phyloP scores from a whole-genome alignment of 352 stramenopile genomes.

The Globisporangium iwayamae region DNA sequence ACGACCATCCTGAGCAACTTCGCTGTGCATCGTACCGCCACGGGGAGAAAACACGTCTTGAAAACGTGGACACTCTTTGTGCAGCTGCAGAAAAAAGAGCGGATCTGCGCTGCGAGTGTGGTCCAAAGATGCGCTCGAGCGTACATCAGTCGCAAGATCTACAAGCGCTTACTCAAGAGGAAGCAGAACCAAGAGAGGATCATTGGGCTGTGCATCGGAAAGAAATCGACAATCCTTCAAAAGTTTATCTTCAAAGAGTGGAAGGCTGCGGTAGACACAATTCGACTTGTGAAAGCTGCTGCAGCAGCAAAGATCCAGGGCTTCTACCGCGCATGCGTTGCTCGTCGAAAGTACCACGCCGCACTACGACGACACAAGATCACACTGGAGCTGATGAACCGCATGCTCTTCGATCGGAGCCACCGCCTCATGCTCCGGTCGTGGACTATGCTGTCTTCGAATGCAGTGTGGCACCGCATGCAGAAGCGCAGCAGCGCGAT shows the following conservation, averaged over 20 bases:
- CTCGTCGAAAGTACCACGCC: slow-evolving; percentile 31
- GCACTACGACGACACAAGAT: slow-evolving; percentile 42
- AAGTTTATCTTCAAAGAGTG: slow-evolving; percentile 19
- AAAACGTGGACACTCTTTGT: slow-evolving; percentile 38
- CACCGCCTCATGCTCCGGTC: slow-evolving; percentile 22
- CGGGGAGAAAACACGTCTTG: slow-evolving; percentile 27
- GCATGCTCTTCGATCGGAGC: slow-evolving; percentile 34
- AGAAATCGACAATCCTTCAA: slow-evolving; percentile 19
- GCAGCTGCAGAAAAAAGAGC: slow-evolving; percentile 28
- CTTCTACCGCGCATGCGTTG: slow-evolving; percentile 26
- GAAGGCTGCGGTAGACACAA: slow-evolving; percentile 10
- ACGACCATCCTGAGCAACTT: slow-evolving; percentile 37
- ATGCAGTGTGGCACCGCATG: slow-evolving; percentile 47
- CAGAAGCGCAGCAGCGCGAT: slow-evolving; percentile 43
- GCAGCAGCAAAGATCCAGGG: slow-evolving; percentile 38
- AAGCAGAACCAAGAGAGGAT: slow-evolving; percentile 37
- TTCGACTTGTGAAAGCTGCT: slow-evolving; percentile 9
- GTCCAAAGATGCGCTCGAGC: slow-evolving; percentile 43
- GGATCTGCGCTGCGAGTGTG: slow-evolving; percentile 20
- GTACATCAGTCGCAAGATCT: slow-evolving; percentile 33
- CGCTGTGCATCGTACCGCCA: slow-evolving; percentile 24
- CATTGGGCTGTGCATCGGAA: slow-evolving; percentile 33
- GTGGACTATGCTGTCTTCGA: slow-evolving; percentile 41
- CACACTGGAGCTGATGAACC: slow-evolving; percentile 47
- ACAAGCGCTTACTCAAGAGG: slow-evolving; percentile 31